Base-by-base conservation (phyloP, 371 early-diverging fungal species). In the Syncephalis fuscata region DNA sequence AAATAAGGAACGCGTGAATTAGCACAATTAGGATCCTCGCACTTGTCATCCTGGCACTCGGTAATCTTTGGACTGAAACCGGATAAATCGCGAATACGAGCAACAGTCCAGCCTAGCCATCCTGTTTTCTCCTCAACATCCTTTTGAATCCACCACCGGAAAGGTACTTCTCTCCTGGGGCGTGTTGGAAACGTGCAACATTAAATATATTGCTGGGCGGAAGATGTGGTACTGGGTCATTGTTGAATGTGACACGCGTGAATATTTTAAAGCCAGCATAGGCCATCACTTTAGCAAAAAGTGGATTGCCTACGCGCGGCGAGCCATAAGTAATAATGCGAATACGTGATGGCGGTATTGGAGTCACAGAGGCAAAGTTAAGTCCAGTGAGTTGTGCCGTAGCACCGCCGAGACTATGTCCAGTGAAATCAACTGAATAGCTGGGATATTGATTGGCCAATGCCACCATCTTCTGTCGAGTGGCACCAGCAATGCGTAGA, bases 381-480 rank as follows among this genome's bases (percentile, higher is more conserved):
- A 14, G 5, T n/a, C 32, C 50, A 5, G 37, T 21, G 3, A 50
- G 23, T 23, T 32, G 9, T 8, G 44, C 50, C 20, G 44, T 36
- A 2, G 50, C 25, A 16, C 50, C 50, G 14, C 50, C 50, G 7
- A 44, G 15, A 10, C 22, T 36, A 38, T 50, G 43, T 4, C 50
- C 44, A 4, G 41, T 41, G 8, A 41, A 41, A 8, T 41, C 41
- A 21, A 19, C 41, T 4, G 41, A 21, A 41, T 41, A 19, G 41
- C 16, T 41, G 15, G 41, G 41, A 41, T 19, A 21, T 15, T 41
- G 41, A n/a, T 41, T 21, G 19, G 21, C 41, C 4, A 41, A 8
- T 21, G 4, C 21, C 8, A 19, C 21, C 41, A 41, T 19, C 21
- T 21, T 21, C 16, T 16, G 3, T 8, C 8, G 16, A 8, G 21